Conservation (phyloP, 257 asterid genomes). For the Solanum etuberosum region DNA sequence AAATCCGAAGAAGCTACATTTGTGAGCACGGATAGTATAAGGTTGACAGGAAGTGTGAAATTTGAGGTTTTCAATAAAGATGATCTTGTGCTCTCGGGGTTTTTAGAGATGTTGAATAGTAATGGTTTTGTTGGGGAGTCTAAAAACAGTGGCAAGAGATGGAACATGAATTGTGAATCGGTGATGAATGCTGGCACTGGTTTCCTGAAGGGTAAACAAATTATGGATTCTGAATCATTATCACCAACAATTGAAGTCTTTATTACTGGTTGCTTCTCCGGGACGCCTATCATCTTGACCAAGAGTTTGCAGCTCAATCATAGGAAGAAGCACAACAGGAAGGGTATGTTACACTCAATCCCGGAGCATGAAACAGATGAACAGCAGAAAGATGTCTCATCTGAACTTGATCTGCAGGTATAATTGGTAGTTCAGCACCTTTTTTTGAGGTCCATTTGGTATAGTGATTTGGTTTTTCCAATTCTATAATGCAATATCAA, state of each 20-base stretch:
- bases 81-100: constrained; percentile 59
- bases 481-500: background rate
- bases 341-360: constrained; percentile 48
- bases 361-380: constrained; percentile 52
- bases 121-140: constrained; percentile 50
- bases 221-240: constrained; percentile 28
- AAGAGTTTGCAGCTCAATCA: constrained; percentile 55
- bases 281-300: constrained; percentile 67
- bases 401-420: constrained; percentile 65
- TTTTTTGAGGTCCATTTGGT: background rate
- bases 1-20: constrained; percentile 84
- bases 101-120: constrained; percentile 41
- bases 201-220: constrained; percentile 62
- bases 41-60: constrained; percentile 57
- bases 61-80: constrained; percentile 59
- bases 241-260: constrained; percentile 74
- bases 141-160: constrained; percentile 14
- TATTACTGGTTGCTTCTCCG: constrained; percentile 72
- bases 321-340: constrained; percentile 51
- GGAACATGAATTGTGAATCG: constrained; percentile 71
- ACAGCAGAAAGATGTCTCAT: constrained; percentile 25
- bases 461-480: background rate
- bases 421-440: background rate
- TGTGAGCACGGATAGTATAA: constrained; percentile 68
- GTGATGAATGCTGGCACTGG: constrained; percentile 42